A percentile compares a stretch with the other conserved stretches of the same genome.
These are phyloP conservation scores for Zanthoxylum bungeanum DNA, from an alignment of 345 rosid species.

Conservation along the genomic window DNA sequence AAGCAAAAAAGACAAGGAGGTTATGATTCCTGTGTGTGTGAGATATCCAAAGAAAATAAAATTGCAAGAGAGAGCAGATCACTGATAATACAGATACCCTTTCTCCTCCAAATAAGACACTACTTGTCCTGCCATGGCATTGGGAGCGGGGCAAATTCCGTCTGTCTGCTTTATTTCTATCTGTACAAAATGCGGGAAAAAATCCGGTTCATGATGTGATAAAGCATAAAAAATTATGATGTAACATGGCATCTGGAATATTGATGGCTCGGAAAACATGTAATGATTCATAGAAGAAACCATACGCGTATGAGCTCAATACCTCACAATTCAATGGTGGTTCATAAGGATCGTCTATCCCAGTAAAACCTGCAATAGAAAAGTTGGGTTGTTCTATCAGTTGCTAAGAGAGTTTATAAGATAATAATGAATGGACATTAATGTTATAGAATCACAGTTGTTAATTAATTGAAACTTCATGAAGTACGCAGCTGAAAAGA, in stretches of 20 bases:
- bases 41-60: neutral
- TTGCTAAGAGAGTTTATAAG: neutral
- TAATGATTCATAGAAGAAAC: neutral
- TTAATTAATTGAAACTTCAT: neutral
- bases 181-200: constrained; percentile 28
- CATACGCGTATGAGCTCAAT: neutral
- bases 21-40: no score
- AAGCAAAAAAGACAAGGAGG: no score
- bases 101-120: constrained; percentile 65
- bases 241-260: neutral
- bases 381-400: neutral
- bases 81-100: constrained; percentile 58
- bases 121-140: constrained; percentile 68
- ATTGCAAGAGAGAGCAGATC: constrained; percentile 3
- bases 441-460: neutral
- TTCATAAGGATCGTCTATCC: constrained; percentile 94
- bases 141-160: constrained; percentile 71
- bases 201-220: neutral
- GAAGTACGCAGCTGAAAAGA: neutral
- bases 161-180: constrained; percentile 63
- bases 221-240: neutral
- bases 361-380: constrained; percentile 68
- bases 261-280: neutral
- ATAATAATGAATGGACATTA: neutral
- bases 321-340: constrained; percentile 87